A percentile compares a stretch with the other conserved stretches of the same genome.
phyloP scores from a whole-genome alignment of 495 filamentous ascomycete genomes.

The Aeminium ludgeri region DNA sequence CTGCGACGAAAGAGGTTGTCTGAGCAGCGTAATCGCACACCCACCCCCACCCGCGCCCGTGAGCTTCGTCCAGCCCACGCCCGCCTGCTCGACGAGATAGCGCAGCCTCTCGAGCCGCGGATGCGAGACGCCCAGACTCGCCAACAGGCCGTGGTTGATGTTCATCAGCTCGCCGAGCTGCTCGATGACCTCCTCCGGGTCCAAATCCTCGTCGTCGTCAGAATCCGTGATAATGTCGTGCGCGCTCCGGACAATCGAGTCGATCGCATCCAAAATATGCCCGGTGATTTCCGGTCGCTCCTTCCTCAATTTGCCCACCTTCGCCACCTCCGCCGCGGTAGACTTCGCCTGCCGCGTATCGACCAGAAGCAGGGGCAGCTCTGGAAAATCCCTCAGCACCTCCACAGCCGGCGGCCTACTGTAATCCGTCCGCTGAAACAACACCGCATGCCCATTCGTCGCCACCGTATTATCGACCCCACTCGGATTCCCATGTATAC shows the following conservation, averaged over 20 bases:
- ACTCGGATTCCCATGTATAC: slow-evolving; percentile 89
- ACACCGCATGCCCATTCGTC: slow-evolving; percentile 76
- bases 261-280: slow-evolving; percentile 64
- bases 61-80: slow-evolving; percentile 93
- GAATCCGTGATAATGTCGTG: slow-evolving; percentile 48
- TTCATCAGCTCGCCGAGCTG: slow-evolving; percentile 72
- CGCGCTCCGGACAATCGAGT: slow-evolving; percentile 60
- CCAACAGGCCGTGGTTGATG: slow-evolving; percentile 82
- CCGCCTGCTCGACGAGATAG: slow-evolving; percentile 72
- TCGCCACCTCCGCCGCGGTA: slow-evolving; percentile 68
- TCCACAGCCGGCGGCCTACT: slow-evolving; percentile 56
- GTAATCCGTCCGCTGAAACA: slow-evolving; percentile 72
- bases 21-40: slow-evolving; percentile 80
- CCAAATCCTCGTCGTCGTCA: slow-evolving; percentile 42
- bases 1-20: slow-evolving; percentile 22
- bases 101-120: slow-evolving; percentile 81
- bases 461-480: slow-evolving; percentile 97
- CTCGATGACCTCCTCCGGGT: slow-evolving; percentile 39
- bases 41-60: slow-evolving; percentile 92
- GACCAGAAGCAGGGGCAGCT: slow-evolving; percentile 75
- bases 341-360: slow-evolving; percentile 72
- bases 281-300: slow-evolving; percentile 56
- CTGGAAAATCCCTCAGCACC: slow-evolving; percentile 70
- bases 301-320: slow-evolving; percentile 55
- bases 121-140: slow-evolving; percentile 81